phyloP scores from a whole-genome alignment of 495 filamentous ascomycete species.

The Hypoxylon perforatum region DNA sequence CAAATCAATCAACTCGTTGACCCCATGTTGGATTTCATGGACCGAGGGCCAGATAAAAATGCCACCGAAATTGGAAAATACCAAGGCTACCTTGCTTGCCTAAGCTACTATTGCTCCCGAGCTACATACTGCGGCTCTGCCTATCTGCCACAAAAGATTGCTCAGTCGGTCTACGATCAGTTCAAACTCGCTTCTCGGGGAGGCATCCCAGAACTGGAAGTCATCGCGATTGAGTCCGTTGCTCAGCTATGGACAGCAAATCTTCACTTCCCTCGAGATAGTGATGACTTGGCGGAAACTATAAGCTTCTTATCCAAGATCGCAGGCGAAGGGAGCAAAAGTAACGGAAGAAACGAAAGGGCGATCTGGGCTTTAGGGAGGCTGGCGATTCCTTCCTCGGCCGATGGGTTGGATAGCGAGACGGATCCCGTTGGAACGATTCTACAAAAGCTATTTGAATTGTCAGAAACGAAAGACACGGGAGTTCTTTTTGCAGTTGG shows the following conservation, averaged over 20 bases:
- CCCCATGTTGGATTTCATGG: slow-evolving; percentile 31
- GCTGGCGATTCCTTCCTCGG: slow-evolving; percentile 63
- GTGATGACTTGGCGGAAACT: slow-evolving; percentile 49
- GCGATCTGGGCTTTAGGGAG: slow-evolving; percentile 81
- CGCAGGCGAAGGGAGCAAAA: slow-evolving; percentile 84
- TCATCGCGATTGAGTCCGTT: slow-evolving; percentile 70
- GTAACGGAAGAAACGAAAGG: slow-evolving; percentile 81
- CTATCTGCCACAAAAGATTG: slow-evolving; percentile 34
- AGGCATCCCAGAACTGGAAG: slow-evolving; percentile 49
- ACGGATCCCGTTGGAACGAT: slow-evolving; percentile 54
- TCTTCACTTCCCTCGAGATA: slow-evolving; percentile 39
- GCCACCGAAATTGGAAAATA: slow-evolving; percentile 43
- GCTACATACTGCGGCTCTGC: slow-evolving; percentile 35
- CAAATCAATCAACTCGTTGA: too few species aligned
- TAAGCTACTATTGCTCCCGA: slow-evolving; percentile 42
- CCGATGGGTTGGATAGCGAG: slow-evolving; percentile 22
- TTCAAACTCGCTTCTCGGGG: slow-evolving; percentile 30
- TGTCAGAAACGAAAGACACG: slow-evolving; percentile 85
- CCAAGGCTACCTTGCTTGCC: slow-evolving; percentile 42
- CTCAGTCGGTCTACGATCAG: slow-evolving; percentile 31
- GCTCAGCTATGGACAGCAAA: slow-evolving; percentile 78
- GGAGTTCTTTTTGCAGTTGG: slow-evolving; percentile 91
- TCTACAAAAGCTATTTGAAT: slow-evolving; percentile 70
- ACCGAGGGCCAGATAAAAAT: slow-evolving; percentile 29
- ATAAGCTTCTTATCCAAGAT: slow-evolving; percentile 69